Evolutionary conservation across 768 basidiomycete genomes (phyloP), one percentile per base, ranked within the genome.

Genomic region (Serendipita vermifera): DNA sequence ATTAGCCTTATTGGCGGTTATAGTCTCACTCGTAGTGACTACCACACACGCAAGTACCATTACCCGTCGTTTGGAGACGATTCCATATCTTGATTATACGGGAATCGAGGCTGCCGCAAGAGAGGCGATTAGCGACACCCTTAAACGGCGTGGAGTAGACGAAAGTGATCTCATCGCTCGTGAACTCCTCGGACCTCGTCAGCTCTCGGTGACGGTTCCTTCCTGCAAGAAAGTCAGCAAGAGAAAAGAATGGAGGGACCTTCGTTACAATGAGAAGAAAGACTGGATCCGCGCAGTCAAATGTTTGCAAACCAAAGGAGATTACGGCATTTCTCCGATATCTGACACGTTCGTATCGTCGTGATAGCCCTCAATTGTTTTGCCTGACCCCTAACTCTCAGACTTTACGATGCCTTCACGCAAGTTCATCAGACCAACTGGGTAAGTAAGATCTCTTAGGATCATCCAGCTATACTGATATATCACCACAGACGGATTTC

Each of bases 351-450:
- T n/a, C 24, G 46, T 9, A 22, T 43, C 39, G 6, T n/a, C 26
- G 24, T 9, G 9, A 7, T 26, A 22, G 32, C 13, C 13, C 26
- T 43, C 29, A 9, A 9, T 51, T 31, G 24, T 51, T n/a, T 31
- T 51, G 46, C 9, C 20, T 31, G 46, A 20, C 27, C 27, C 3
- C 9, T 51, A n/a, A 17, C 29, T n/a, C 7, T 26, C 3, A 51
- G 46, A 29, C 24, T 51, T 20, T 51, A 51, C 3, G 46, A 51
- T 51, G 46, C 46, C 46, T 51, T 51, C n/a, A 31, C 27, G n/a
- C 32, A 51, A 20, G 46, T 51, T 15, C 4, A 31, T 7, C 24
- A 41, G n/a, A 7, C 9, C 7, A 29, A 11, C 32, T 24, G 46
- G 46, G n/a, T 22, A 24, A 5, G 5, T 51, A 0, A 51, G 46